Evolutionary conservation across 2,329 filamentous ascomycete genomes (phyloP).

Genomic region (Septoria petroselini): DNA sequence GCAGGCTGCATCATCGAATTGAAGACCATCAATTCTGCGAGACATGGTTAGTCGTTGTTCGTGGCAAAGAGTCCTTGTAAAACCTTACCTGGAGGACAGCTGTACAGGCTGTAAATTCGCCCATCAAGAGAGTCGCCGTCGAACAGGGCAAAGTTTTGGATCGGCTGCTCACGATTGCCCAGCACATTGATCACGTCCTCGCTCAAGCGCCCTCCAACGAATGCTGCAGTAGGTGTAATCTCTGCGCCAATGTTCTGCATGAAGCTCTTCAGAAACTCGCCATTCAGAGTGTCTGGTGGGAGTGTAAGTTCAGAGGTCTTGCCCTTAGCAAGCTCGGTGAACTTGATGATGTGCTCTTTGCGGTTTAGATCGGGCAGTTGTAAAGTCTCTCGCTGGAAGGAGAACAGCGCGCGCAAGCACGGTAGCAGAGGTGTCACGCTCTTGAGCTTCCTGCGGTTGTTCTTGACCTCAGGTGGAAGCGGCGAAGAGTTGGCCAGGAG

Average conservation of each 20-base stretch:
- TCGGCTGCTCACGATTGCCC: slow-evolving; percentile 83
- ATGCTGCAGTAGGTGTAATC: slow-evolving; percentile 80
- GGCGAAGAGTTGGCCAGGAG: slow-evolving; percentile 77
- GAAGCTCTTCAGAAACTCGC: slow-evolving; percentile 74
- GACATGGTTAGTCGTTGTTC: too few species aligned
- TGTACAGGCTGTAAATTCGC: slow-evolving; percentile 68
- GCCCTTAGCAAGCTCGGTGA: slow-evolving; percentile 72
- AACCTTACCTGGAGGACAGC: slow-evolving; percentile 26
- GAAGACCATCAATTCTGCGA: slow-evolving; percentile 22
- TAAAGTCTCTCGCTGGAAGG: slow-evolving; percentile 59
- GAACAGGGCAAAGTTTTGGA: slow-evolving; percentile 92
- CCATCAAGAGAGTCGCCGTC: slow-evolving; percentile 79
- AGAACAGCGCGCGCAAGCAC: slow-evolving; percentile 86
- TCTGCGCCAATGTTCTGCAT: slow-evolving; percentile 82
- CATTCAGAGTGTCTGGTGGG: slow-evolving; percentile 45
- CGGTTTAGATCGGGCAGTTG: slow-evolving; percentile 49
- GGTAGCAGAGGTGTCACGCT: slow-evolving; percentile 81
- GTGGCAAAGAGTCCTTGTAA: too few species aligned
- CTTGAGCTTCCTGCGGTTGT: slow-evolving; percentile 64
- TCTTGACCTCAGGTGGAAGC: slow-evolving; percentile 65
- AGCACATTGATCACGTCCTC: slow-evolving; percentile 98
- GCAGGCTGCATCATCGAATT: slow-evolving; percentile 9
- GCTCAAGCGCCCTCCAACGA: slow-evolving; percentile 83
- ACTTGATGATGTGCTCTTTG: slow-evolving; percentile 65
- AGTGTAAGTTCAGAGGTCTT: slow-evolving; percentile 66